A percentile compares a stretch with the other conserved stretches of the same genome.
phyloP scores from a whole-genome alignment of 495 filamentous ascomycete genomes.

The Talaromyces borbonicus region DNA sequence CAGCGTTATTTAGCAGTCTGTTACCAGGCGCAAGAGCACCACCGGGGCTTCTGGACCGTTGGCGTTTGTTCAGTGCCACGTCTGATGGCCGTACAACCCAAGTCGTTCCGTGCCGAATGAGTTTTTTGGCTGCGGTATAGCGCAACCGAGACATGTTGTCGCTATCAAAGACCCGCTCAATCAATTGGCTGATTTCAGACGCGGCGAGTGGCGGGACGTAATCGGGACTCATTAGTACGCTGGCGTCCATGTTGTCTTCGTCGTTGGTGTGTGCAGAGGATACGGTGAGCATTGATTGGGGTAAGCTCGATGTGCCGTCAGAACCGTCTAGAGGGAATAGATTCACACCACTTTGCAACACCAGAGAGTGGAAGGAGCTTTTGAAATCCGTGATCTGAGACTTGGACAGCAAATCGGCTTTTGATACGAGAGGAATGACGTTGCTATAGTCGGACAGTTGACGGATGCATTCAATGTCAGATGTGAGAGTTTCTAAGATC shows the following conservation, averaged over 20 bases:
- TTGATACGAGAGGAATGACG: constrained; percentile 75
- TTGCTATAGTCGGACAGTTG: constrained; percentile 72
- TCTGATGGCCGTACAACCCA: constrained; percentile 8
- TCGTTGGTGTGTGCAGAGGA: constrained; percentile 72
- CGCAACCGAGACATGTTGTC: constrained; percentile 81
- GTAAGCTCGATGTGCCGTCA: constrained; percentile 18
- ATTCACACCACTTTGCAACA: constrained; percentile 50
- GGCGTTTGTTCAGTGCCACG: too few relatives aligned
- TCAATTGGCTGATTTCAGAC: constrained; percentile 65
- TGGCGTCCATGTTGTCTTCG: constrained; percentile 87
- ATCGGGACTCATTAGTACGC: constrained; percentile 85
- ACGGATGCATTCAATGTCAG: constrained; percentile 68
- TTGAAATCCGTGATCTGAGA: constrained; percentile 55
- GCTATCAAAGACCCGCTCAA: constrained; percentile 64
- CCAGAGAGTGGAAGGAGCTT: constrained; percentile 38
- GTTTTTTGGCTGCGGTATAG: constrained; percentile 79
- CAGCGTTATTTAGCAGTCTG: constrained; percentile 17
- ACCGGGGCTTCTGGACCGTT: constrained; percentile 4
- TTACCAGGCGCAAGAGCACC: constrained; percentile 3
- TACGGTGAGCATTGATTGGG: constrained; percentile 57
- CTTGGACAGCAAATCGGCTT: constrained; percentile 56
- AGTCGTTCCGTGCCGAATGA: constrained; percentile 48
- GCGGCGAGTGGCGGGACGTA: constrained; percentile 77
- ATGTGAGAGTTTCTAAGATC: constrained; percentile 52
- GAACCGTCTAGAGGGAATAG: constrained; percentile 56